Base-by-base conservation (phyloP, 176 grass and related monocot species). In the Areca catechu region DNA sequence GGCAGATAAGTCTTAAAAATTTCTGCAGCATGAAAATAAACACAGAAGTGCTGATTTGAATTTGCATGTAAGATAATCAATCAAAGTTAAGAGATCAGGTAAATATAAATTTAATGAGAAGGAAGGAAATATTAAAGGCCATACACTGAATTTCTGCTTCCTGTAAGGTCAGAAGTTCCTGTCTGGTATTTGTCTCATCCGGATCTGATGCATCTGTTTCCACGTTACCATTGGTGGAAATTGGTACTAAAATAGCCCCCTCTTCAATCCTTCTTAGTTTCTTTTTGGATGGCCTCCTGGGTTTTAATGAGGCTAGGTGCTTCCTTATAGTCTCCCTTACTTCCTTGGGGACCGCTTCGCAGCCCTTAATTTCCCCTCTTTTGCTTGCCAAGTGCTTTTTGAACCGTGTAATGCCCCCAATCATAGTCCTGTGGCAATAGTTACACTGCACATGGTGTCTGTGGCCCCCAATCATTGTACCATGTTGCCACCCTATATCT, bases 381-480 rank as follows among this genome's bases (percentile, higher is more conserved):
- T 72, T 71, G 69, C 69, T 71, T 53, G 69, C 57, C 48, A 71
- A 61, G 48, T 71, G 69, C 19, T 72, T 72, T 27, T 72, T 72
- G 58, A 72, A 72, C 19, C 69, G 57, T 27, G 69, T 71, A 59
- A 72, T 72, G 5, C 70, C 70, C 16, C 70, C 58, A 47, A 72
- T 62, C 70, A 72, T 72, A 19, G 59, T 62, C 23, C 58, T 51
- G 49, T 72, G 70, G 24, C 70, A 72, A 23, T 72, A 72, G 50
- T 72, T 72, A 18, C 70, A 72, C 15, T 72, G 24, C 17, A 72
- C 70, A 53, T 72, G 70, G 50, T 72, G 70, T 43, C 58, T 72
- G 1, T 72, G 70, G 3, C 70, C 70, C 24, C 70, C 70, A n/a
- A 72, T 72, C 70, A 72, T 72, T 3, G 70, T 62, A 54, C 70